Percentiles rank a stretch among this genome's conserved stretches.
Conservation (phyloP, 768 basidiomycete species). For the Boletus huronensis region DNA sequence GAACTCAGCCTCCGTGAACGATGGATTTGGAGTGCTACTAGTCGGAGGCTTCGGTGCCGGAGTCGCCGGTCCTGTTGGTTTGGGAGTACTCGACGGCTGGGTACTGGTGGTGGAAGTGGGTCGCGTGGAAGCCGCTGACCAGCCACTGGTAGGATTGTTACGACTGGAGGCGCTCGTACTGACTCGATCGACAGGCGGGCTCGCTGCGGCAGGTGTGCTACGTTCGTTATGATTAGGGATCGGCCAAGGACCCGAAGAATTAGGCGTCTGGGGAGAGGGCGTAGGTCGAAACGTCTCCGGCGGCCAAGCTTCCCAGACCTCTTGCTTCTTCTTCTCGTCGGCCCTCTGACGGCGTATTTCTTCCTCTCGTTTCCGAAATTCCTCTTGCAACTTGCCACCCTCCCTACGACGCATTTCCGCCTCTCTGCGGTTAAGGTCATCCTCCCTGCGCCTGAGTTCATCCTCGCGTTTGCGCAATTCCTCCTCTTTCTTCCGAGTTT, state of each 20-base stretch:
- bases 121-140: slow-evolving; percentile 30
- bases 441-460: slow-evolving; percentile 30
- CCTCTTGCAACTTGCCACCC: slow-evolving; percentile 26
- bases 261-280: slow-evolving; percentile 28
- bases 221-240: slow-evolving; percentile 31
- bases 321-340: slow-evolving; percentile 31
- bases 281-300: slow-evolving; percentile 22
- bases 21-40: slow-evolving; percentile 17
- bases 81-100: slow-evolving; percentile 25
- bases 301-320: slow-evolving; percentile 30
- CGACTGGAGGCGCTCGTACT: slow-evolving; percentile 30
- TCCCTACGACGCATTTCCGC: slow-evolving; percentile 31
- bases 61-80: slow-evolving; percentile 21
- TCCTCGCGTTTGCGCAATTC: slow-evolving; percentile 27
- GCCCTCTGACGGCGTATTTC: slow-evolving; percentile 30
- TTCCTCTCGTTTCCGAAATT: slow-evolving; percentile 31
- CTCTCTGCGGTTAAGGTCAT: slow-evolving; percentile 30
- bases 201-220: slow-evolving; percentile 33
- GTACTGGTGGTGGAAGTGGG: slow-evolving; percentile 24
- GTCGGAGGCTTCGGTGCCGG: slow-evolving; percentile 21
- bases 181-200: slow-evolving; percentile 30
- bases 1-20: slow-evolving; percentile 51
- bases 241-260: slow-evolving; percentile 30
- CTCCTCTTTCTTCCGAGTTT: slow-evolving; percentile 25
- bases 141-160: slow-evolving; percentile 24